Evolutionary conservation across 2,329 filamentous ascomycete genomes (phyloP), one percentile per base, ranked within the genome.

Genomic region (Septoria petroselini): DNA sequence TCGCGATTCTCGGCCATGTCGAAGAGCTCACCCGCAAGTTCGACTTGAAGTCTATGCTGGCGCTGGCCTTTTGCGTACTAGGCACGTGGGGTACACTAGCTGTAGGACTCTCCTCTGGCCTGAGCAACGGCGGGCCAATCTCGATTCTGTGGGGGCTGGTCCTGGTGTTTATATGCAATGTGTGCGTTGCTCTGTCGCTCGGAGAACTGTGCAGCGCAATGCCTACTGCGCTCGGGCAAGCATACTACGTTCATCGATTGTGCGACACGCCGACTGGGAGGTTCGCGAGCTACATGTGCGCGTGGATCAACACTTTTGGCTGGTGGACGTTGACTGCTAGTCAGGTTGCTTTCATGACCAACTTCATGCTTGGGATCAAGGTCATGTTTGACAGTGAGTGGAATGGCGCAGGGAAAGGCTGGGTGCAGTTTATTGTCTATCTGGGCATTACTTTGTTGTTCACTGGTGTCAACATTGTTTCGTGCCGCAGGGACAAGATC

Each of bases 221-320:
- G 78, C 80, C 80, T 3, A 82, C 79, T 0, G 79, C 79, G 0
- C 67, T 82, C 2, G 80, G 80, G 0, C 80, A 83, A 65, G 79
- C 78, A 0, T 81, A 78, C 62, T 83, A 79, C 78, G 71, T 77
- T 1, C 70, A 73, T 52, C 68, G 71, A 7, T 64, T 78, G 42
- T 65, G 72, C 70, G 40, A 64, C 50, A 58, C 60, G 11, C 64
- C 62, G 0, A 37, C 58, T 1, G 79, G 77, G 1, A 71, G 78
- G 1, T 77, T 80, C 52, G 59, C 65, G 3, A 78, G 76, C 1
- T 82, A 81, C 58, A 71, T 81, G 65, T 79, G 77, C 55, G 79
- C 78, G 2, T 81, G 77, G 77, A 78, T 81, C 59, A 81, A 81
- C 62, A 79, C 74, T 0, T 80, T 80, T 50, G 79, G 78, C 9